Percentiles rank a stretch among this genome's conserved stretches.
phyloP scores from a whole-genome alignment of 2,329 filamentous ascomycete species.

The Calonectria multiphialidica region DNA sequence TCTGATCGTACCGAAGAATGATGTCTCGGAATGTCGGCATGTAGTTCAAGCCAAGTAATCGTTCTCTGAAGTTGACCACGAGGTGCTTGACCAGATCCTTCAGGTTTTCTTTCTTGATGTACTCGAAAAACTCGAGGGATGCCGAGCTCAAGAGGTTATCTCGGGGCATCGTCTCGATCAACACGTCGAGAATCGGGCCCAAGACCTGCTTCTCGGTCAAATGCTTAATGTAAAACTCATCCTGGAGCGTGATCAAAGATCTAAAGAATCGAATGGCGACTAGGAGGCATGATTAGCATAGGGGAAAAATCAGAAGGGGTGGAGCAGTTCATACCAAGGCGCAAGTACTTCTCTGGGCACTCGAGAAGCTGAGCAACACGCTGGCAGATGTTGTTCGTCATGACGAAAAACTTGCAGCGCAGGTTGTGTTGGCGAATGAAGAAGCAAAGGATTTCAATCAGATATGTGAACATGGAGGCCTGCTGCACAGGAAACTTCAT shows the following conservation, averaged over 20 bases:
- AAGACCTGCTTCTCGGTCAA: constrained; percentile 86
- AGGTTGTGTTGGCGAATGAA: constrained; percentile 91
- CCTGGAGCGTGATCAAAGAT: constrained; percentile 84
- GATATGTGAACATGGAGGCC: constrained; percentile 89
- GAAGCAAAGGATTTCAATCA: constrained; percentile 94
- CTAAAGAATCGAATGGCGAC: constrained; percentile 95
- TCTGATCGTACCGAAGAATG: constrained; percentile 82
- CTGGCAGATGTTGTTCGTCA: constrained; percentile 81
- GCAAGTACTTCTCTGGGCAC: constrained; percentile 91
- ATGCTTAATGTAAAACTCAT: constrained; percentile 91
- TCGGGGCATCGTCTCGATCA: constrained; percentile 86
- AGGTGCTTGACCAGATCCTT: constrained; percentile 87
- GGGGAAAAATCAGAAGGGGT: constrained; percentile 19
- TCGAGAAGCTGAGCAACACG: constrained; percentile 86
- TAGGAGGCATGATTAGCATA: constrained; percentile 51
- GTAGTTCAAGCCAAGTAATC: constrained; percentile 80
- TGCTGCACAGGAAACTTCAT: constrained; percentile 83
- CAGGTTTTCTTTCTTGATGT: constrained; percentile 84
- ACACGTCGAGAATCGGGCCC: constrained; percentile 85
- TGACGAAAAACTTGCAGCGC: constrained; percentile 88
- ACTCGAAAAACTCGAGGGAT: constrained; percentile 93
- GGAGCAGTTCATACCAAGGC: constrained; percentile 74
- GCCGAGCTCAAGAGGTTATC: constrained; percentile 96
- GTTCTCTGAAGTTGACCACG: constrained; percentile 85
- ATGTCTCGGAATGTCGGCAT: constrained; percentile 87